Conservation (phyloP, 2,329 filamentous ascomycete species). For the Curvularia eragrostidis region DNA sequence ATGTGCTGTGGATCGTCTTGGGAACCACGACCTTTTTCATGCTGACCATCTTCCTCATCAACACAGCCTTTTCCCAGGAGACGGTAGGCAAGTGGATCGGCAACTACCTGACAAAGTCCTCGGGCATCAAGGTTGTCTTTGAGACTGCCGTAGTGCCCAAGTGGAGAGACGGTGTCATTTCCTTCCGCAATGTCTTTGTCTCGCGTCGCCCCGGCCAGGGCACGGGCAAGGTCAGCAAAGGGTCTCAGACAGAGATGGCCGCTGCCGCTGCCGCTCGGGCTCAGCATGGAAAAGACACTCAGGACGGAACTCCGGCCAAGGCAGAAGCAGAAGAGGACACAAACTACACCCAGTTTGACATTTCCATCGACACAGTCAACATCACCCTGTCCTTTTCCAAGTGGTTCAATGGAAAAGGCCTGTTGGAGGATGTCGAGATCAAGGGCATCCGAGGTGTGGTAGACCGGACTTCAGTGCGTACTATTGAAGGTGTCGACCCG, state of each 20-base stretch:
- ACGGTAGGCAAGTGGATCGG: slow-evolving; percentile 91
- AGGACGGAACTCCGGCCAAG: slow-evolving; percentile 47
- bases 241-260: slow-evolving; percentile 82
- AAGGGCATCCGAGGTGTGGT: slow-evolving; percentile 92
- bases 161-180: slow-evolving; percentile 94
- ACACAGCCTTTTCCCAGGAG: slow-evolving; percentile 97
- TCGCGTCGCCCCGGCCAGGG: slow-evolving; percentile 86
- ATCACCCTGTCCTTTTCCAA: slow-evolving; percentile 97
- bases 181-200: slow-evolving; percentile 95
- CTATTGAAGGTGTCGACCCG: slow-evolving; percentile 76
- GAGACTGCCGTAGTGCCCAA: slow-evolving; percentile 97
- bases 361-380: slow-evolving; percentile 93
- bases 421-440: slow-evolving; percentile 89
- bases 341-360: slow-evolving; percentile 97
- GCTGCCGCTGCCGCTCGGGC: slow-evolving; percentile 81
- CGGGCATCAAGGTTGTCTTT: slow-evolving; percentile 91
- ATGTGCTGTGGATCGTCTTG: slow-evolving; percentile 93
- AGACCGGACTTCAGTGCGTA: slow-evolving; percentile 83
- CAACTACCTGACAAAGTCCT: slow-evolving; percentile 93
- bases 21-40: slow-evolving; percentile 98
- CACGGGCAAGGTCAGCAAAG: slow-evolving; percentile 86
- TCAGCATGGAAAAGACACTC: slow-evolving; percentile 49
- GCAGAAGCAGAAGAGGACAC: slow-evolving; percentile 75
- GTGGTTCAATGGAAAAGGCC: slow-evolving; percentile 97
- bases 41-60: slow-evolving; percentile 85